Evolutionary conservation across 2,329 filamentous ascomycete species (phyloP).

Genomic region (Graphilbum fragrans): DNA sequence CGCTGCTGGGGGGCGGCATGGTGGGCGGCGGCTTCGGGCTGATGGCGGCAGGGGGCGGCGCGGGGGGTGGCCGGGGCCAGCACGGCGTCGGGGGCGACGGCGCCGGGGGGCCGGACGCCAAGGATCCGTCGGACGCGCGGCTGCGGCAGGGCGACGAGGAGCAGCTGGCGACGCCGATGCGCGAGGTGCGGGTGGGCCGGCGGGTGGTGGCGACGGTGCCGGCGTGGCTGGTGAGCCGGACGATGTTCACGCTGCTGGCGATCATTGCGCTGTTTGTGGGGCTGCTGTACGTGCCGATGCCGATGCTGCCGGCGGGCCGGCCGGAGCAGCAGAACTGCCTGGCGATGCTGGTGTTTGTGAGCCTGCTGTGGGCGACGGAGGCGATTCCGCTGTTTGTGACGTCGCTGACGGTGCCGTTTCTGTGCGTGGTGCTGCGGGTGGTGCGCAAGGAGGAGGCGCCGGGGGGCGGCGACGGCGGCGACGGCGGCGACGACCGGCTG

Average conservation of each 20-base stretch:
- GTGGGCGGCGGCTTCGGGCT: conserved; percentile 5
- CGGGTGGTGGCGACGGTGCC: conserved; percentile 48
- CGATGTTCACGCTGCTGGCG: conserved; percentile 62
- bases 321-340: conserved; percentile 93
- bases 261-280: conserved; percentile 63
- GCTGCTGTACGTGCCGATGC: conserved; percentile 66
- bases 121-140: conserved; percentile 30
- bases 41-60: conserved; percentile 5
- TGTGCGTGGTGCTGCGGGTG: conserved; percentile 77
- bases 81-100: conserved; percentile 15
- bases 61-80: too few species aligned
- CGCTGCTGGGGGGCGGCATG: conserved; percentile 53
- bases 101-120: conserved; percentile 30
- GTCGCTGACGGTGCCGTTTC: conserved; percentile 82
- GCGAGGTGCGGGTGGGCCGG: conserved; percentile 45
- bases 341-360: conserved; percentile 87
- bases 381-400: conserved; percentile 96
- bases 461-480: conserved; percentile 20
- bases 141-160: conserved; percentile 78
- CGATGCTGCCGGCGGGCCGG: conserved; percentile 47
- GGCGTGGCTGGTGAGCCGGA: conserved; percentile 70
- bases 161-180: conserved; percentile 20
- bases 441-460: conserved; percentile 63
- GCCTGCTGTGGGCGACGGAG: conserved; percentile 93
- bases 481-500: conserved; percentile 35